Evolutionary conservation across 2,329 filamentous ascomycete genomes (phyloP).

Genomic region (Phyllachora maydis): DNA sequence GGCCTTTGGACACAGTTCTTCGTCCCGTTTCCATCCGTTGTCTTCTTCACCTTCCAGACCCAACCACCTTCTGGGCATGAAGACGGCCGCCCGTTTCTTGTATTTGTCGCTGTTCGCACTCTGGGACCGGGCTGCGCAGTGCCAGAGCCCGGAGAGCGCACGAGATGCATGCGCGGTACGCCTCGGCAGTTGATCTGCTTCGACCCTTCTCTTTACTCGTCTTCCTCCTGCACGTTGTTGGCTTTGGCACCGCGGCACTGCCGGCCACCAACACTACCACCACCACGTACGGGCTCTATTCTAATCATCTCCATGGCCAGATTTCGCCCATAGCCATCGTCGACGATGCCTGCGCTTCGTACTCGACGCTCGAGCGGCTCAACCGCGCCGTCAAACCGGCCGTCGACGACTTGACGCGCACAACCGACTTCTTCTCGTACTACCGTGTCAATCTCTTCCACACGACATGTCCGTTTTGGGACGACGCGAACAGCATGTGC

Average conservation of each 20-base stretch:
- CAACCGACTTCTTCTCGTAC: conserved; percentile 95
- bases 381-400: conserved; percentile 60
- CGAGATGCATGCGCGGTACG: conserved; percentile 33
- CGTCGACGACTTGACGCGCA: conserved; percentile 60
- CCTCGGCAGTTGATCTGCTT: conserved; percentile 7
- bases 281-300: too few relatives aligned
- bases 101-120: conserved; percentile 35
- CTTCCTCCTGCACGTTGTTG: too few relatives aligned
- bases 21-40: too few relatives aligned
- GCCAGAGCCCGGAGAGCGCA: conserved; percentile 14
- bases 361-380: conserved; percentile 68
- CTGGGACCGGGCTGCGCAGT: conserved; percentile 25
- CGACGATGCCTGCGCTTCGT: conserved; percentile 85
- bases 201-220: conserved; percentile 2
- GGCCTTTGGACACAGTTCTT: too few relatives aligned
- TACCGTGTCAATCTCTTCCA: conserved; percentile 91
- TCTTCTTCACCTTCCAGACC: too few relatives aligned
- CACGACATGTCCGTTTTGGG: conserved; percentile 91
- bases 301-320: conserved; percentile 29
- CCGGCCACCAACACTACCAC: too few relatives aligned
- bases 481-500: conserved; percentile 81
- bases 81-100: conserved; percentile 29
- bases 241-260: conserved; percentile 1
- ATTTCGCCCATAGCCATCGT: conserved; percentile 79
- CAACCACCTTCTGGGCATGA: too few relatives aligned